Conservation (phyloP, 345 rosid genomes). For the Adansonia digitata region DNA sequence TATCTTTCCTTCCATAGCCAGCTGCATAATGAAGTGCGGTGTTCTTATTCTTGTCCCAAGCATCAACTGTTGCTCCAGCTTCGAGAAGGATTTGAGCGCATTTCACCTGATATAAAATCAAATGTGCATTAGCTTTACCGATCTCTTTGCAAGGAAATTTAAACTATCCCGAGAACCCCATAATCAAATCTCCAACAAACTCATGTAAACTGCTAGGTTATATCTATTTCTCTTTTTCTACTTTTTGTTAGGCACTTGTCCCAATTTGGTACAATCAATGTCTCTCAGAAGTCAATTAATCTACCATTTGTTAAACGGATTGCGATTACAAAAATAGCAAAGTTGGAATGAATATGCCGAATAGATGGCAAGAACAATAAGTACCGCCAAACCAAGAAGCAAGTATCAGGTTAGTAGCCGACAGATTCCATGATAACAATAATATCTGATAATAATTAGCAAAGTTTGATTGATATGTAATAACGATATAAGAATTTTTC, state of each 20-base stretch:
- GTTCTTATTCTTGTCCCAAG: conserved; percentile 92
- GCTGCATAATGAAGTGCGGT: conserved; percentile 97
- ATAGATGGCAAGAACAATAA: no score
- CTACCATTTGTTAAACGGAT: not conserved
- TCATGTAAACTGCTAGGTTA: not conserved
- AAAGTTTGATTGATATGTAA: not conserved
- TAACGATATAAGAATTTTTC: not conserved
- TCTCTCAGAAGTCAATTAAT: not conserved
- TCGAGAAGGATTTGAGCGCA: conserved; percentile 89
- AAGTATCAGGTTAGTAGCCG: not conserved
- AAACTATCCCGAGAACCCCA: not conserved
- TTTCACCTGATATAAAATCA: conserved; percentile 48
- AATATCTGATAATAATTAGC: not conserved
- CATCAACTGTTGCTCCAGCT: conserved; percentile 83
- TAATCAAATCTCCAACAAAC: not conserved
- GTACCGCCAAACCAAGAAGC: not conserved
- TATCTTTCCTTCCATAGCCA: conserved; percentile 94
- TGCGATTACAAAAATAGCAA: no score
- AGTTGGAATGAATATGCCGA: not conserved
- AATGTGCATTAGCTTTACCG: not conserved
- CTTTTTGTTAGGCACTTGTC: not conserved
- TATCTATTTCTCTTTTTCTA: not conserved
- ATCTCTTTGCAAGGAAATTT: no score
- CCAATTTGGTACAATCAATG: not conserved
- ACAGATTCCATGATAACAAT: not conserved